Percentiles rank a stretch among this genome's conserved stretches.
Evolutionary conservation across 2,329 filamentous ascomycete species (phyloP).

Genomic region (Ophiocordyceps camponoti-saundersi): DNA sequence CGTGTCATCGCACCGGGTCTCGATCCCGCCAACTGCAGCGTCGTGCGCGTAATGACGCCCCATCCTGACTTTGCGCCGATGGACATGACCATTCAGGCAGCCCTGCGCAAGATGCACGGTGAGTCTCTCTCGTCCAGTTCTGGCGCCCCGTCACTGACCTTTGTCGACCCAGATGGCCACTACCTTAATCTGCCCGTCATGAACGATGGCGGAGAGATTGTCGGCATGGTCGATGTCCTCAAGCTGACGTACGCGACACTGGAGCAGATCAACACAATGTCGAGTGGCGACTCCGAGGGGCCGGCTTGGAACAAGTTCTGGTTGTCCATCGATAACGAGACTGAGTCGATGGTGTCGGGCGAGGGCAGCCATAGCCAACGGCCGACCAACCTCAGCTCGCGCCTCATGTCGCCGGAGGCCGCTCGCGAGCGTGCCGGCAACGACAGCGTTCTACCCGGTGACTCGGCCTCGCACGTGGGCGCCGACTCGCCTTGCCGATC

Average conservation of each 20-base stretch:
- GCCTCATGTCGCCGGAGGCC: conserved; percentile 67
- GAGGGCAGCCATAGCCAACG: conserved; percentile 61
- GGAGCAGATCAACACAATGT: conserved; percentile 95
- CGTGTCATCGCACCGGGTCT: conserved; percentile 94
- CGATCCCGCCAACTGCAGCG: conserved; percentile 87
- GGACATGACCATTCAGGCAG: conserved; percentile 98
- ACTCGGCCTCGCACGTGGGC: conserved; percentile 87
- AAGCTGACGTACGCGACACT: conserved; percentile 96
- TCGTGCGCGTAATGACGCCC: conserved; percentile 97
- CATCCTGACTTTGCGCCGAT: conserved; percentile 97
- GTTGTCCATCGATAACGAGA: conserved; percentile 87
- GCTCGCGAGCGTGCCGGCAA: conserved; percentile 46
- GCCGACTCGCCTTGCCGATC: conserved; percentile 61
- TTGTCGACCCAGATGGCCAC: conserved; percentile 55
- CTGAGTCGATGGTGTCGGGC: conserved; percentile 90
- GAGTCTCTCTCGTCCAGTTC: conserved; percentile 18
- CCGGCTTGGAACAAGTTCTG: conserved; percentile 99
- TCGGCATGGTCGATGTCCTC: conserved; percentile 97
- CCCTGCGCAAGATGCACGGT: conserved; percentile 98
- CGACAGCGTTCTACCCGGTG: conserved; percentile 79
- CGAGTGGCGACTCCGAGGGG: conserved; percentile 72
- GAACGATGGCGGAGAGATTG: conserved; percentile 93
- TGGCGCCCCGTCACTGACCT: background rate
- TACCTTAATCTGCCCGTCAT: conserved; percentile 97
- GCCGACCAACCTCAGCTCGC: conserved; percentile 45